Percentiles rank a stretch among this genome's conserved stretches.
Evolutionary conservation across 2,329 filamentous ascomycete genomes (phyloP).

Genomic region (Tolypocladium inflatum): DNA sequence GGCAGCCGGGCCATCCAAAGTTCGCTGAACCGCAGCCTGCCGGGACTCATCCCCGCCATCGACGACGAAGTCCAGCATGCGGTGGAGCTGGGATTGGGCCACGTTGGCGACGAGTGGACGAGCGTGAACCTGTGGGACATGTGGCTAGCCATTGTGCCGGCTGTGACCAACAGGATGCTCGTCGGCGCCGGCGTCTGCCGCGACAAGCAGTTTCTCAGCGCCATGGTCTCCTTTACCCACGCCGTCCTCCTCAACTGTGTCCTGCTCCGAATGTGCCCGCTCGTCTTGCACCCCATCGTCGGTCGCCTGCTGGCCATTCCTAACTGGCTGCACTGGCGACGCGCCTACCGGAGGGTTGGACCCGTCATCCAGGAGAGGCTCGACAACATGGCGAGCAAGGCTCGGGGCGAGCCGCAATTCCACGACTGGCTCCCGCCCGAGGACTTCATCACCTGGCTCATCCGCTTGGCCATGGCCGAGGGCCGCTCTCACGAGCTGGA

Average conservation of each 20-base stretch:
- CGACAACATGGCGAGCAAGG: slow-evolving; percentile 31
- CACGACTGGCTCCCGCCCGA: slow-evolving; percentile 35
- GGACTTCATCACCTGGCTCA: slow-evolving; percentile 49
- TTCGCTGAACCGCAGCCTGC: slow-evolving; percentile 30
- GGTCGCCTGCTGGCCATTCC: slow-evolving; percentile 33
- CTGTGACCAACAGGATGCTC: slow-evolving; percentile 33
- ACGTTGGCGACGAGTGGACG: slow-evolving; percentile 24
- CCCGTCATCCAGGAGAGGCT: slow-evolving; percentile 41
- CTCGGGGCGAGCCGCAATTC: slow-evolving; percentile 1
- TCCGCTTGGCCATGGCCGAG: slow-evolving; percentile 39
- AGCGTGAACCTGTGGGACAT: slow-evolving; percentile 33
- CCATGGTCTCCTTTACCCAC: slow-evolving; percentile 38
- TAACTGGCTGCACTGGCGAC: slow-evolving; percentile 38
- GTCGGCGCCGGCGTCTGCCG: slow-evolving; percentile 28
- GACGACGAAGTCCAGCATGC: slow-evolving; percentile 28
- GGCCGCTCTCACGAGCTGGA: slow-evolving; percentile 32
- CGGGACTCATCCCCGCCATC: slow-evolving; percentile 26
- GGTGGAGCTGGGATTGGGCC: slow-evolving; percentile 23
- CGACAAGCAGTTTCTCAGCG: slow-evolving; percentile 34
- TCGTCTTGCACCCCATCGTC: slow-evolving; percentile 38
- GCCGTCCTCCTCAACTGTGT: slow-evolving; percentile 35
- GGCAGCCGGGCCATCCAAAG: slow-evolving; percentile 33
- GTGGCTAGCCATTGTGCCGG: slow-evolving; percentile 31
- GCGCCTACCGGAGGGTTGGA: slow-evolving; percentile 23
- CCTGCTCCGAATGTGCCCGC: slow-evolving; percentile 34